Conservation (phyloP, 768 basidiomycete genomes). For the Kockovaella imperatae region DNA sequence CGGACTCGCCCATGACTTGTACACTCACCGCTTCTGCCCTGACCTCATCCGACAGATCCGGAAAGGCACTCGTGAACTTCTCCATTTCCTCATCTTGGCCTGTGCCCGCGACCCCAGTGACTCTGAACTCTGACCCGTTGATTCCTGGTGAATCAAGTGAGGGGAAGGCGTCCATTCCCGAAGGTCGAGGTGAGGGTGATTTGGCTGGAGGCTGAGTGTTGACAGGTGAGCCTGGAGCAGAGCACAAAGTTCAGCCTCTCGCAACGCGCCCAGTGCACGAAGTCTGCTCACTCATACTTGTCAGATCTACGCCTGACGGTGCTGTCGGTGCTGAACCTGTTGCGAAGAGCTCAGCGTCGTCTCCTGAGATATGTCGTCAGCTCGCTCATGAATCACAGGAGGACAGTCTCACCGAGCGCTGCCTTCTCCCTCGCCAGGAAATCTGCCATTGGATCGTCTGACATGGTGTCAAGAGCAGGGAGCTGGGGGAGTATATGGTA, state of each 20-base stretch:
- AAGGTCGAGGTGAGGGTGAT: constrained; percentile 12
- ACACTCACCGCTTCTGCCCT: constrained; percentile 32
- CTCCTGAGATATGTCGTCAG: constrained; percentile 21
- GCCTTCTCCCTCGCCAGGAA: constrained; percentile 43
- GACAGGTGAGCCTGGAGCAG: not conserved
- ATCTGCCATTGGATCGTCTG: constrained; percentile 43
- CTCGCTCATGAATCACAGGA: not conserved
- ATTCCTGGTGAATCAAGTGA: constrained; percentile 13
- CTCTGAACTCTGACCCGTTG: constrained; percentile 27
- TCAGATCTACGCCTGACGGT: constrained; percentile 23
- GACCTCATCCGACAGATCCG: constrained; percentile 37
- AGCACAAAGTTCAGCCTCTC: too few species aligned
- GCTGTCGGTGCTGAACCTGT: constrained; percentile 29
- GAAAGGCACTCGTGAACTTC: constrained; percentile 41
- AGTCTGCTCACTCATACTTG: not conserved
- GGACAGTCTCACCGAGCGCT: constrained; percentile 32
- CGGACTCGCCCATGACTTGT: not conserved
- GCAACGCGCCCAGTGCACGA: too few species aligned
- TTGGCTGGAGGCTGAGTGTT: constrained; percentile 7
- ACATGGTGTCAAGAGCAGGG: constrained; percentile 14
- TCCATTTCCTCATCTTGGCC: constrained; percentile 37
- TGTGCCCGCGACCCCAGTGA: constrained; percentile 38
- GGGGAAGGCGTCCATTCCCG: constrained; percentile 33
- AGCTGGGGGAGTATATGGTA: not conserved
- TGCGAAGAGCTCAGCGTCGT: constrained; percentile 43